Conservation (phyloP, 306 rosid genomes). For the Quercus suber region DNA sequence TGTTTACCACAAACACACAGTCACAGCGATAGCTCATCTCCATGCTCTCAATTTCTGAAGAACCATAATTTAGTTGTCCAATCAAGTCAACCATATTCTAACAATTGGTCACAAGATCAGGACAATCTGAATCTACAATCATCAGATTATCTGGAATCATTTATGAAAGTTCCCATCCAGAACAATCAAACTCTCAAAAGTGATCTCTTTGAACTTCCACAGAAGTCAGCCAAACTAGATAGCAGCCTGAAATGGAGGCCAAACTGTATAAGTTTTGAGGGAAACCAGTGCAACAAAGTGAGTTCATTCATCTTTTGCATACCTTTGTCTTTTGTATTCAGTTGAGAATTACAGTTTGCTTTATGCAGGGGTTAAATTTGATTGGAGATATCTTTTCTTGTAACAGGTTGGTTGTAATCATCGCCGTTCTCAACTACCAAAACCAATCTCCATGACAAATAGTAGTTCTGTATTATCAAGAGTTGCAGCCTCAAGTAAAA, state of each 20-base stretch:
- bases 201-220: not conserved
- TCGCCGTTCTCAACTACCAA: not conserved
- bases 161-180: not conserved
- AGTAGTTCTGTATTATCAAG: not conserved
- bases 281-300: not conserved
- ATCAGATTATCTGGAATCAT: not conserved
- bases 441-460: not conserved
- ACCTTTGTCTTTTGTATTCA: not conserved
- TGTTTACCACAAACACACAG: not conserved
- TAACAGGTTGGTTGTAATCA: not conserved
- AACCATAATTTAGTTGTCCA: too few species aligned
- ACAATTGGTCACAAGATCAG: too few species aligned
- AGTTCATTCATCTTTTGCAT: not conserved
- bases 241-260: not conserved
- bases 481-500: not conserved
- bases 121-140: not conserved
- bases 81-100: too few species aligned
- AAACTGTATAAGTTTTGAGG: not conserved
- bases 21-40: not conserved
- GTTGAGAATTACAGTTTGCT: not conserved
- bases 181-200: not conserved
- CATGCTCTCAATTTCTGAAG: not conserved
- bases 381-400: not conserved
- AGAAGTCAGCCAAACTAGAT: not conserved
- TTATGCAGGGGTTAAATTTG: not conserved